Evolutionary conservation across 345 rosid genomes (phyloP).

Genomic region (Mangifera indica): DNA sequence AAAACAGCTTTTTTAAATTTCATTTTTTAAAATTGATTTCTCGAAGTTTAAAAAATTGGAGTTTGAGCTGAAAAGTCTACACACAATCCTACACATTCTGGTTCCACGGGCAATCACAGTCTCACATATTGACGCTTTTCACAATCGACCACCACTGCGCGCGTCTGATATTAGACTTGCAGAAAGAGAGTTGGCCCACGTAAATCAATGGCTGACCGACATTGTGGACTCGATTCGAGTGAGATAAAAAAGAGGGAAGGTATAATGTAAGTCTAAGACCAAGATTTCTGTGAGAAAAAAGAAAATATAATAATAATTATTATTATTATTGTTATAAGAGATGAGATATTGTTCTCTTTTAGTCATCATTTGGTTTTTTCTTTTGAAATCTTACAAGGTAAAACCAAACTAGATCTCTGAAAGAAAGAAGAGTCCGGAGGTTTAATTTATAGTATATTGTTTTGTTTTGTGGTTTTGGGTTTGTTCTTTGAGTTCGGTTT

Average conservation of each 20-base stretch:
- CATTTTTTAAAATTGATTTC: too few relatives aligned
- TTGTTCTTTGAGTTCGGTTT: constrained; percentile 30
- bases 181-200: constrained; percentile 16
- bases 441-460: constrained; percentile 20
- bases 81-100: constrained; percentile 36
- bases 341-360: constrained; percentile 25
- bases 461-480: constrained; percentile 21
- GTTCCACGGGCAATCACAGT: constrained; percentile 17
- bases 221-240: constrained; percentile 19
- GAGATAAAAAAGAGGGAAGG: constrained; percentile 9
- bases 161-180: background rate
- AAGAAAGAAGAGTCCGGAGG: constrained; percentile 47
- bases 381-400: constrained; percentile 31
- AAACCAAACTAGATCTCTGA: constrained; percentile 43
- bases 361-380: constrained; percentile 41
- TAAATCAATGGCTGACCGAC: constrained; percentile 31
- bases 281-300: constrained; percentile 16
- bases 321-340: constrained; percentile 14
- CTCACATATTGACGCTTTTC: constrained; percentile 13
- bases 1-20: too few relatives aligned
- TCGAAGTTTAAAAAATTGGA: constrained; percentile 1
- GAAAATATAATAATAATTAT: too few relatives aligned
- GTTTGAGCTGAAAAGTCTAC: constrained; percentile 26
- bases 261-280: too few relatives aligned
- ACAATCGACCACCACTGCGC: constrained; percentile 5